Evolutionary conservation across 768 basidiomycete species (phyloP), one percentile per base, ranked within the genome.

Genomic region (Xanthoconium stramineum): DNA sequence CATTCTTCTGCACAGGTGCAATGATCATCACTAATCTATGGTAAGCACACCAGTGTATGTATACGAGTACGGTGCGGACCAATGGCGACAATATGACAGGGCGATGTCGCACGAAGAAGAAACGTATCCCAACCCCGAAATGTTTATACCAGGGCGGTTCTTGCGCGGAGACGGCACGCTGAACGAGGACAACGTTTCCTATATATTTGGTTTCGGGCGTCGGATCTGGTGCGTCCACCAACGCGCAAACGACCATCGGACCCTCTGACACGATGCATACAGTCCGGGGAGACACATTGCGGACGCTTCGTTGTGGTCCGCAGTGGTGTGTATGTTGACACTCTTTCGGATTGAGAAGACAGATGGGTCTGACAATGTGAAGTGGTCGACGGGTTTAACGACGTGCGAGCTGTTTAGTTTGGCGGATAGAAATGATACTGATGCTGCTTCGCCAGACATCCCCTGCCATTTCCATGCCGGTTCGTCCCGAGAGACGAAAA

Each of bases 131-230:
- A 60, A 74, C 5, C 71, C 75, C 4, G 48, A 63, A 0, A 35
- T 19, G 11, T 78, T 76, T 64, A 61, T 64, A n/a, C 77, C 77
- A 3, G 77, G 74, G 12, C 62, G 77, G 6, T 78, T 73, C 56
- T 68, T 74, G 35, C 39, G 12, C 0, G 24, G 15, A 3, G 62
- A 67, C 6, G 65, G 65, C 9, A 52, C 57, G 5, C 36, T 66
- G 30, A 61, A 54, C n/a, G 58, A 58, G 0, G 62, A 64, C 43
- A 56, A 33, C 8, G 6, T 62, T 30, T 1, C 49, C 1, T 61
- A 58, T 50, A 4, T 6, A 2, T 67, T 67, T 50, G 66, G 64
- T 8, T 67, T 68, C 15, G 66, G 66, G 1, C 61, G 57, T 39
- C 58, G 61, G 12, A 53, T 62, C 24, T 68, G 66, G 62, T 67